Evolutionary conservation across 768 basidiomycete genomes (phyloP).

Genomic region (Amanita molliuscula): DNA sequence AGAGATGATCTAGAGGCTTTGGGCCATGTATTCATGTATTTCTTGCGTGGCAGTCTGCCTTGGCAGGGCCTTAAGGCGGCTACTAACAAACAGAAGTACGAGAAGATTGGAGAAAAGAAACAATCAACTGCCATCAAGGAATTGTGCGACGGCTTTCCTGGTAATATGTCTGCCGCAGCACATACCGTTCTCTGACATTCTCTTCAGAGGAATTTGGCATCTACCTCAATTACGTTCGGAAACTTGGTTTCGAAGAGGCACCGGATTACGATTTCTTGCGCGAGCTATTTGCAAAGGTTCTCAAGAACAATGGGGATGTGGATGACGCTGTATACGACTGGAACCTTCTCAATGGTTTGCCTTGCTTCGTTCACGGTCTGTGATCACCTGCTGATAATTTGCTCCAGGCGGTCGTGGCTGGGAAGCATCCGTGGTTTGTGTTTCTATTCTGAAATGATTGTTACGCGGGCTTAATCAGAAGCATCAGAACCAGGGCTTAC

Average conservation of each 20-base stretch:
- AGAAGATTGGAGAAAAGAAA: constrained; percentile 99
- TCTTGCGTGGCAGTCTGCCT: constrained; percentile 89
- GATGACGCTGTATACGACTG: constrained; percentile 97
- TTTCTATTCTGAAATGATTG: not conserved
- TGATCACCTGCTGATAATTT: constrained; percentile 4
- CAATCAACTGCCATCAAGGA: constrained; percentile 98
- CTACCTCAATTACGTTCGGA: constrained; percentile 98
- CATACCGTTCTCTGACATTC: not conserved
- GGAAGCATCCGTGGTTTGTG: constrained; percentile 71
- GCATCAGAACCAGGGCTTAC: constrained; percentile 58
- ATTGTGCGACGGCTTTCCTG: constrained; percentile 90
- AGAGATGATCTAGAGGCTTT: constrained; percentile 98
- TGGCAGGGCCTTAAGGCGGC: constrained; percentile 99
- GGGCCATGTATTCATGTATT: constrained; percentile 99
- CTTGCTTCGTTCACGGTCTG: not conserved
- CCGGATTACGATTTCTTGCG: constrained; percentile 98
- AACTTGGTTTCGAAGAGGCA: constrained; percentile 97
- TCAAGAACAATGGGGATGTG: constrained; percentile 83
- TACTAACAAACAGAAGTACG: constrained; percentile 99
- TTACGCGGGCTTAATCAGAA: constrained; percentile 14
- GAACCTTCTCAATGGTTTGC: constrained; percentile 82
- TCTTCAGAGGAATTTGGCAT: constrained; percentile 90
- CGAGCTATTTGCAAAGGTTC: constrained; percentile 87
- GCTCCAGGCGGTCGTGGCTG: constrained; percentile 80
- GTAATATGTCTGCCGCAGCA: constrained; percentile 26